These are phyloP conservation scores for Starmerella lactis-condensi DNA, from an alignment of 805 yeast species.

Conservation along the genomic window DNA sequence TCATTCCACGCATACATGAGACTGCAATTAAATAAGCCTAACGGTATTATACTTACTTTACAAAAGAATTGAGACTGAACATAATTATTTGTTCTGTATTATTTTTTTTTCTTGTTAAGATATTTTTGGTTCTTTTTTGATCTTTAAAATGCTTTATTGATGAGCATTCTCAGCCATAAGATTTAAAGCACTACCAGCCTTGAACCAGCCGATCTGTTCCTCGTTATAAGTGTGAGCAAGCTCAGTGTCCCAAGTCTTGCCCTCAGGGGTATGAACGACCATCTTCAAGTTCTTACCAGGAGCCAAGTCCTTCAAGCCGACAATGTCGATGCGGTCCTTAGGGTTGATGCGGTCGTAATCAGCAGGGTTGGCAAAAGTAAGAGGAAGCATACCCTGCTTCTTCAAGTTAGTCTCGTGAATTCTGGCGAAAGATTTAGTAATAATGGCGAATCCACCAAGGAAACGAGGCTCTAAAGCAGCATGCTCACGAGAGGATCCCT, in stretches of 20 bases:
- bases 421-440: conserved; percentile 95
- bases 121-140: no score
- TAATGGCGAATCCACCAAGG: conserved; percentile 96
- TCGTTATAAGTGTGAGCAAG: conserved; percentile 90
- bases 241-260: conserved; percentile 66
- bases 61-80: no score
- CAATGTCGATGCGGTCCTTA: conserved; percentile 71
- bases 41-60: no score
- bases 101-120: no score
- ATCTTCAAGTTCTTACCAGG: conserved; percentile 82
- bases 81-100: no score
- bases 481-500: conserved; percentile 99
- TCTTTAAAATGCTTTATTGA: no score
- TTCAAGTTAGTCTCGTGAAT: conserved; percentile 98
- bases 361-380: conserved; percentile 73
- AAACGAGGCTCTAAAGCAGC: conserved; percentile 99
- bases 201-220: conserved; percentile 98
- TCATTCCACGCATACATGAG: no score
- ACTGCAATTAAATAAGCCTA: no score
- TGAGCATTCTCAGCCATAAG: conserved; percentile 54
- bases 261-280: conserved; percentile 44
- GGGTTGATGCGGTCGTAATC: conserved; percentile 88
- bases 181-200: conserved; percentile 97
- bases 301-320: conserved; percentile 67
- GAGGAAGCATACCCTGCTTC: conserved; percentile 97